Evolutionary conservation across 805 yeast genomes (phyloP), one percentile per base, ranked within the genome.

Genomic region (Zygoascus flipseniorum): DNA sequence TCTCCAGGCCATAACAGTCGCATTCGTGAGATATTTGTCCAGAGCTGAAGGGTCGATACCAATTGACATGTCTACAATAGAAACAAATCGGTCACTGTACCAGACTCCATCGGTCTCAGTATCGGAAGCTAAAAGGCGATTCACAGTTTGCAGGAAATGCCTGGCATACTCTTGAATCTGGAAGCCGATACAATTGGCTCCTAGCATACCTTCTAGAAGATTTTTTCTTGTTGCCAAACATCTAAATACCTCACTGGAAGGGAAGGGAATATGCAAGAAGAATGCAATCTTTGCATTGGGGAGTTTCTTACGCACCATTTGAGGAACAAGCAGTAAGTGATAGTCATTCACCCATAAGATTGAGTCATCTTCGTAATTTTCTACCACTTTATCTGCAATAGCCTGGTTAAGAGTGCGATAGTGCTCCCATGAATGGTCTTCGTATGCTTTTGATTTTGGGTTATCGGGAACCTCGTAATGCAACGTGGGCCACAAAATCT

Each of bases 381-480:
- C 77, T 1, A 85, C 79, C 47, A 92, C 76, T 58, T 78, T 79
- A 52, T 89, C 86, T 0, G 98, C 97, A 62, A 90, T 78, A 46
- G 78, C 67, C 66, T 83, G 88, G 63, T 93, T 93, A 57, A 92
- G 75, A 1, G 74, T 70, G 59, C 80, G 81, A 68, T 92, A 92
- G 64, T 85, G 83, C 26, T 81, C 81, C 96, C 97, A 92, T 1
- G 97, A 88, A 65, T 89, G 95, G 59, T 88, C 97, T 68, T 92
- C 97, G 69, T 92, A 93, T 0, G 95, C 96, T 67, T 89, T 89
- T 1, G 95, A 83, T 60, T 86, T 87, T 50, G 97, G 95, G 64
- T 90, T 84, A 68, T 93, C 98, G 0, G 98, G 98, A 41, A 92
- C 87, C 68, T 92, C 97, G 66, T 93, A 93, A 57, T 82, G 87